Evolutionary conservation across 371 early-diverging fungal species (phyloP), one percentile per base, ranked within the genome.

Genomic region (Fennellomyces sp.): DNA sequence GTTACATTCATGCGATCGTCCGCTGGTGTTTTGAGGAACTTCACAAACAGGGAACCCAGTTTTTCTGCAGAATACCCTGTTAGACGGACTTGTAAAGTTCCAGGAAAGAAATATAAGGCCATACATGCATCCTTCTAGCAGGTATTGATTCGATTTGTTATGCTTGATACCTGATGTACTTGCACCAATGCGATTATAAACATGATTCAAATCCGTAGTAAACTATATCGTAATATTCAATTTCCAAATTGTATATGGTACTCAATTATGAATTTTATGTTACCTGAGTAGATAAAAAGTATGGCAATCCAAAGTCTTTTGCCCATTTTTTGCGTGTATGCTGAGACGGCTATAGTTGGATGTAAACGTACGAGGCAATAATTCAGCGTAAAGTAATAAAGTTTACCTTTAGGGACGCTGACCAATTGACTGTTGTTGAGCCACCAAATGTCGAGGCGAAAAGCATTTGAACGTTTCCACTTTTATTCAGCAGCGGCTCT

Each of bases 251-350:
- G n/a, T n/a, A n/a, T n/a, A n/a, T n/a, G n/a, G n/a, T n/a, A n/a
- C n/a, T n/a, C n/a, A n/a, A n/a, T 10, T 39, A 17, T 10, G 10
- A 6, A 6, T 10, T 11, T 39, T 39, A 10, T 4, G 7, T 19
- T 64, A 69, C 69, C 60, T 67, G 74, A 15, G 78, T 70, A 3
- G 88, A 75, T 1, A 58, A 29, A 60, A 91, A 89, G 60, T 85
- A 65, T 33, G 76, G 52, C 5, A 92, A 69, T 3, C 89, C 86
- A 56, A 73, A 58, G 29, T 78, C 76, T 10, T 45, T 45, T 8
- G 87, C 84, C 93, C 93, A 92, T 61, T 92, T 91, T 64, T 86
- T 80, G 13, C 91, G 86, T 1, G 23, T 25, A 23, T 1, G 23
- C 7, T 45, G 45, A 23, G 17, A 25, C 4, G 45, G 45, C 45